phyloP scores from a whole-genome alignment of 2,329 filamentous ascomycete genomes.

The Diplodia seriata region DNA sequence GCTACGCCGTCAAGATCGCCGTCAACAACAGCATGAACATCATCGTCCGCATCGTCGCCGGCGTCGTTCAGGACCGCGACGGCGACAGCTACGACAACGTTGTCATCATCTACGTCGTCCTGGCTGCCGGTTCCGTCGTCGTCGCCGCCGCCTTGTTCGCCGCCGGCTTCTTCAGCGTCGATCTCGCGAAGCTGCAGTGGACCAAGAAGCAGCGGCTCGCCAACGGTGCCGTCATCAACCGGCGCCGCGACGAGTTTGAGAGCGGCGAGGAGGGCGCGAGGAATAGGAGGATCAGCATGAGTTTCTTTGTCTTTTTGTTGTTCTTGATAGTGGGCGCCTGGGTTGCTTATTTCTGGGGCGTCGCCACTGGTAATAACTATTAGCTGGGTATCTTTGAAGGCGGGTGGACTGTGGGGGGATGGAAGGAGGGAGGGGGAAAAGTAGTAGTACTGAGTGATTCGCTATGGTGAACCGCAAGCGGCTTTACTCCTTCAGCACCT shows the following conservation, averaged over 20 bases:
- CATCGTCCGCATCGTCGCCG: conserved; percentile 64
- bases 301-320: conserved; percentile 54
- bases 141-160: conserved; percentile 53
- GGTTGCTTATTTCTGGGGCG: conserved; percentile 67
- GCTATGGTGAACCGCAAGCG: background rate
- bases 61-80: conserved; percentile 65
- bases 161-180: conserved; percentile 49
- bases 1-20: conserved; percentile 66
- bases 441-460: background rate
- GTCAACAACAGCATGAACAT: conserved; percentile 71
- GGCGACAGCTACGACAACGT: conserved; percentile 63
- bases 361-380: conserved; percentile 57
- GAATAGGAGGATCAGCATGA: conserved; percentile 50
- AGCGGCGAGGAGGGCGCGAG: conserved; percentile 43
- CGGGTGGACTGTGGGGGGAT: too few species aligned
- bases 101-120: conserved; percentile 62
- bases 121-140: conserved; percentile 58
- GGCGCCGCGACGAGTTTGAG: conserved; percentile 53
- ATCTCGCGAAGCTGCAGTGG: conserved; percentile 63
- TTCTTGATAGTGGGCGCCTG: conserved; percentile 60
- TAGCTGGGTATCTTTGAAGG: background rate
- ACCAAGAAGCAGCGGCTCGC: conserved; percentile 60
- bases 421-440: background rate
- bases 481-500: too few species aligned
- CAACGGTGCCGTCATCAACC: conserved; percentile 54